Conservation (phyloP, 2,329 filamentous ascomycete genomes). For the Cyphellophora attinorum region DNA sequence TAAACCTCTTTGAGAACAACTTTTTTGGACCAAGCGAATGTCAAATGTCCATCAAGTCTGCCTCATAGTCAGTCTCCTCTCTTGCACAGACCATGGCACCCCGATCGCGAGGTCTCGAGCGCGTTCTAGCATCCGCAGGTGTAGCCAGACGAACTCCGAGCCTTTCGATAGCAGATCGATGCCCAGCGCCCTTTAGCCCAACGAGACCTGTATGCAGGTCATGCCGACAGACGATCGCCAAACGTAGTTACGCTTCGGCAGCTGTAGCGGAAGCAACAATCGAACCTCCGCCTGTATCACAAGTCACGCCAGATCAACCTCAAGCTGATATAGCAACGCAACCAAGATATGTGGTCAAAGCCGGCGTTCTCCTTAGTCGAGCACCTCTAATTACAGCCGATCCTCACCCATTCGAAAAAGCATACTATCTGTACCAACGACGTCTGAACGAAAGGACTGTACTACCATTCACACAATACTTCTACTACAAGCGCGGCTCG, state of each 20-base stretch:
- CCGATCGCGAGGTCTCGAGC: constrained; percentile 15
- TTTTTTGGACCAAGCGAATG: background rate
- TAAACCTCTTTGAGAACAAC: constrained; percentile 4
- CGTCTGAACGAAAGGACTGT: constrained; percentile 87
- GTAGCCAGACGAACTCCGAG: constrained; percentile 7
- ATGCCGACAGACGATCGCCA: constrained; percentile 14
- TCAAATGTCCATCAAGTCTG: background rate
- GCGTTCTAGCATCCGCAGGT: constrained; percentile 11
- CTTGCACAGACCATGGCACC: constrained; percentile 13
- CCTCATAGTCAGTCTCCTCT: no score
- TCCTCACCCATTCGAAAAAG: constrained; percentile 78
- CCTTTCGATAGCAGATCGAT: background rate
- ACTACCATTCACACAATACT: constrained; percentile 77
- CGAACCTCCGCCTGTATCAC: constrained; percentile 9
- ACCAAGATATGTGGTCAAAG: constrained; percentile 39
- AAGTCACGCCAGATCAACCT: constrained; percentile 25
- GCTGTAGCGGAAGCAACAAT: constrained; percentile 9
- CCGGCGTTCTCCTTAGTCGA: constrained; percentile 76
- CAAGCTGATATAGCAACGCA: constrained; percentile 27
- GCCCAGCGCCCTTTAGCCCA: constrained; percentile 7
- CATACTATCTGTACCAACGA: constrained; percentile 95
- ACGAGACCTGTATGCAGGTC: constrained; percentile 16
- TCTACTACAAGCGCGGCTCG: constrained; percentile 91
- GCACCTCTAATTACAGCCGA: constrained; percentile 77
- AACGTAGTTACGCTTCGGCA: constrained; percentile 13